Conservation (phyloP, 148 eudicot species). For the Rhododendron simsii region DNA sequence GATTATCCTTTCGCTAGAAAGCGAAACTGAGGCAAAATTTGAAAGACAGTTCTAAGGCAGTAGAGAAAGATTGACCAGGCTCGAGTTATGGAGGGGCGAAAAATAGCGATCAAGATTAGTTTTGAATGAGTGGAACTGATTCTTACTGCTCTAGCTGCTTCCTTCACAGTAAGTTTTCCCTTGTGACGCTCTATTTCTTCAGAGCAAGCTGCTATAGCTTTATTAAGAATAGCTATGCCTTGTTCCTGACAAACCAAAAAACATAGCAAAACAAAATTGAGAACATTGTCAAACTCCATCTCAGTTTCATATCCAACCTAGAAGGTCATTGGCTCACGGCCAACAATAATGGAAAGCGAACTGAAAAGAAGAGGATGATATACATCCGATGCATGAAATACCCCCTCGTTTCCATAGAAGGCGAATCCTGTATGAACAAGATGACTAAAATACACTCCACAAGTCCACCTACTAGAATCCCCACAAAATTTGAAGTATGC, state of each 20-base stretch:
- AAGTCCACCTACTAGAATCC: background rate
- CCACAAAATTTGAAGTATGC: background rate
- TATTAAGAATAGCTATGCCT: conserved; percentile 74
- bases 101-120: background rate
- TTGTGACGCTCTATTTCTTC: conserved; percentile 73
- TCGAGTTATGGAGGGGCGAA: background rate
- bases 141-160: conserved; percentile 89
- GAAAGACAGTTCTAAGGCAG: background rate
- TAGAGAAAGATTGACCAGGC: background rate
- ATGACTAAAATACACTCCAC: background rate
- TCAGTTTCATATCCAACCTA: background rate
- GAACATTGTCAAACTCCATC: background rate
- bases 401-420: background rate
- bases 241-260: conserved; percentile 52
- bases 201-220: conserved; percentile 78
- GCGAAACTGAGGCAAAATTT: background rate
- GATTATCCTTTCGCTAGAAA: background rate
- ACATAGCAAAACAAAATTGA: background rate
- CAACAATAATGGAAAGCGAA: background rate
- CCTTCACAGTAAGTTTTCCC: conserved; percentile 84
- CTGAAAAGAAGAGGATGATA: background rate
- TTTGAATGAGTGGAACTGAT: background rate
- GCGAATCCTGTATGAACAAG: background rate
- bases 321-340: background rate
- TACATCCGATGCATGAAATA: background rate